Percentiles rank a stretch among this genome's conserved stretches.
These are phyloP conservation scores for Candida smagusa DNA, from an alignment of 1,139 yeast genomes.

Conservation along the genomic window DNA sequence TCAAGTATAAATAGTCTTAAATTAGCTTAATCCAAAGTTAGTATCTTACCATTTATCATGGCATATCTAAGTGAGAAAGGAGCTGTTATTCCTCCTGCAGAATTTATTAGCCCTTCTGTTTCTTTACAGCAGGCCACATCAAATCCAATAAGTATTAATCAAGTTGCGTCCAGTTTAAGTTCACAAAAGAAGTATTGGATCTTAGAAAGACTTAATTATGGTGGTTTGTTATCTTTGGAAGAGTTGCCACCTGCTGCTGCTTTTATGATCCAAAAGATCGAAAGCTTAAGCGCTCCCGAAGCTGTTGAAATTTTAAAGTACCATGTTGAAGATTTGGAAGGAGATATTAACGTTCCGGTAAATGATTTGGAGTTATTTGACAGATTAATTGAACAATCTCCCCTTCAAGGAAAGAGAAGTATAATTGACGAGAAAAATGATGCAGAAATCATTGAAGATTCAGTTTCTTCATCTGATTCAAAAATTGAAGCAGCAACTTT, in stretches of 20 bases:
- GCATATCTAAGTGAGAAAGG: too few species aligned
- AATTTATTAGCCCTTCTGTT: too few species aligned
- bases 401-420: background rate
- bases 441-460: background rate
- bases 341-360: conserved; percentile 24
- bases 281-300: conserved; percentile 13
- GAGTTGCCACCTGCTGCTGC: conserved; percentile 29
- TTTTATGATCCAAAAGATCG: conserved; percentile 22
- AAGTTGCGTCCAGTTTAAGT: conserved; percentile 26
- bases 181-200: conserved; percentile 24
- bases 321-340: conserved; percentile 16
- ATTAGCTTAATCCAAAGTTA: too few species aligned
- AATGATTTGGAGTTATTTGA: conserved; percentile 14
- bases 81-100: too few species aligned
- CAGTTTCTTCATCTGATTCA: background rate
- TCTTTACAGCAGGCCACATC: conserved; percentile 7
- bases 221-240: conserved; percentile 24
- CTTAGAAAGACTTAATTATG: conserved; percentile 26
- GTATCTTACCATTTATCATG: too few species aligned
- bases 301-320: conserved; percentile 18
- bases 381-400: conserved; percentile 7
- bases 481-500: background rate
- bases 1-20: too few species aligned
- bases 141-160: conserved; percentile 20
- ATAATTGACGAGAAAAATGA: background rate